Base-by-base conservation (phyloP, 805 yeast genomes). In the Candida lessepsii region DNA sequence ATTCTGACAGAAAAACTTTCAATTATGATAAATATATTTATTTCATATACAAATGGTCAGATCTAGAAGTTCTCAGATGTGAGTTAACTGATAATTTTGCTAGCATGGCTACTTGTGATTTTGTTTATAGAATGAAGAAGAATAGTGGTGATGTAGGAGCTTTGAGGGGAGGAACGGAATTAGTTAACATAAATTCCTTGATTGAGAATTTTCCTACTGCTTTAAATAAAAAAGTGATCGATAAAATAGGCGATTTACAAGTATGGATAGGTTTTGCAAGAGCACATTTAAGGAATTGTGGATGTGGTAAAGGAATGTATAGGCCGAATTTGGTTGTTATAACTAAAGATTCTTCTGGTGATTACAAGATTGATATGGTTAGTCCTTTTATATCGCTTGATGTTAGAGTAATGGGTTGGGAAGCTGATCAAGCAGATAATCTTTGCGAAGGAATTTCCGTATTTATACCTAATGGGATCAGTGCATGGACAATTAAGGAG, bases 261-360 rank as follows among this genome's bases (percentile, higher is more conserved):
- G 46, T 67, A 3, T 64, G 61, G 60, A 36, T 63, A 6, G 70
- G 71, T 2, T 59, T 67, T 46, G 71, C 72, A 2, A 48, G 72
- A 37, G 70, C 71, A 2, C 71, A 67, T 40, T 33, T 67, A 9
- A 44, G 49, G 19, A 33, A 49, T 10, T 67, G 73, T 52, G 72
- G 72, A 8, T 67, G 73, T 50, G 70, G 71, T 4, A 35, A 42
- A 5, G 53, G 53, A 11, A 54, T 65, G 47, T 67, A 67, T 47
- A 49, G 73, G 30, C 72, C 72, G 10, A 68, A 67, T 42, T 35
- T 68, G 39, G 66, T 64, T 14, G 52, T 65, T 5, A 35, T 57
- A 3, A 48, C 44, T 8, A 54, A 46, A 39, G 36, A 35, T 34
- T 25, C 15, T 27, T 34, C 37, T 37, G 16, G 35, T 7, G 28